phyloP scores from a whole-genome alignment of 768 basidiomycete genomes.

The Cubamyces lactineus region DNA sequence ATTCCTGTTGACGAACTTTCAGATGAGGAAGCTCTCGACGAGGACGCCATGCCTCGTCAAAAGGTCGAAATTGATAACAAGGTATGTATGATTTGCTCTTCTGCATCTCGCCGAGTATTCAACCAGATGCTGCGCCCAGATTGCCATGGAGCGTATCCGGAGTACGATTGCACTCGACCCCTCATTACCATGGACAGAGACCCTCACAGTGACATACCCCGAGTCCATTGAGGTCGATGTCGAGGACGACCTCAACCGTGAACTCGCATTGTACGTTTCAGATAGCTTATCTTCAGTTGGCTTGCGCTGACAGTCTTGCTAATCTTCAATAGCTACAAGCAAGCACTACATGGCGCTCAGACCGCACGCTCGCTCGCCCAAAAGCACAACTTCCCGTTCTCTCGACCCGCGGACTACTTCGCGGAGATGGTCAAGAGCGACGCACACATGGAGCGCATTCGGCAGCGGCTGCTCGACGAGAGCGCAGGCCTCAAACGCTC shows the following conservation, averaged over 20 bases:
- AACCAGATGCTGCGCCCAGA: conserved; percentile 42
- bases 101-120: neutral
- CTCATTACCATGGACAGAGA: conserved; percentile 84
- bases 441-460: conserved; percentile 96
- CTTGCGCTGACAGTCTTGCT: neutral
- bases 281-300: neutral
- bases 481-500: conserved; percentile 84
- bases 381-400: conserved; percentile 81
- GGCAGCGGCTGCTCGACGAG: conserved; percentile 89
- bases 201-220: conserved; percentile 72
- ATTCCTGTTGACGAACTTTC: conserved; percentile 73
- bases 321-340: conserved; percentile 76
- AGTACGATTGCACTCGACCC: conserved; percentile 75
- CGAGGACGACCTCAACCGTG: conserved; percentile 89
- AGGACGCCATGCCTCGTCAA: conserved; percentile 79
- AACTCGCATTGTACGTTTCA: conserved; percentile 86
- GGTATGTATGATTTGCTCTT: conserved; percentile 44
- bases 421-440: conserved; percentile 99
- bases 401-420: conserved; percentile 91
- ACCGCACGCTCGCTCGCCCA: conserved; percentile 76
- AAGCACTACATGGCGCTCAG: conserved; percentile 85
- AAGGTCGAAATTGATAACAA: conserved; percentile 85
- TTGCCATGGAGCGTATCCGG: conserved; percentile 79
- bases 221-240: conserved; percentile 76
- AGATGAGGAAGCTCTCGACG: conserved; percentile 61